Conservation (phyloP, 257 asterid species). For the Primulina huaijiensis region DNA sequence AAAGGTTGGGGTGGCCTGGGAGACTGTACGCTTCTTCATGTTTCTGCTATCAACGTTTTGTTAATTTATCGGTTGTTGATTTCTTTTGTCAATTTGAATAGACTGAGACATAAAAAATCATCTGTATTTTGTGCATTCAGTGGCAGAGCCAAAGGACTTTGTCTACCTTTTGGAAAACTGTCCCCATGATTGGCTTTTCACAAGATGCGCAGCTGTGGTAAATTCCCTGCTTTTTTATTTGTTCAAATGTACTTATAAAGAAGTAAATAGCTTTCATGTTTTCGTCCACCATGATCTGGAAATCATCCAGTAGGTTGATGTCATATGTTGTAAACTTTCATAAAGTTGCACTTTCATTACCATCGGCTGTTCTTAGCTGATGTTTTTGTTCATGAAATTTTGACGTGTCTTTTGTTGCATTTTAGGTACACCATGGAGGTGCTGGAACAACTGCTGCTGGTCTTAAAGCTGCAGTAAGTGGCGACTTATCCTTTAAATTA, state of each 20-base stretch:
- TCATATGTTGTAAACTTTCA: not conserved
- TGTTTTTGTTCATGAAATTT: not conserved
- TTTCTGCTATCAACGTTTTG: not conserved
- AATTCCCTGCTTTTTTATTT: slow-evolving; percentile 15
- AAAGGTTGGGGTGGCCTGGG: slow-evolving; percentile 99
- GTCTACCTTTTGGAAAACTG: slow-evolving; percentile 69
- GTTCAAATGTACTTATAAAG: not conserved
- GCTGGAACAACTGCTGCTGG: slow-evolving; percentile 99
- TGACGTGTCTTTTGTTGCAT: slow-evolving; percentile 19
- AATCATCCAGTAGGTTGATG: not conserved
- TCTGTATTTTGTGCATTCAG: slow-evolving; percentile 36
- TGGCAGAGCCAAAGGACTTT: slow-evolving; percentile 67
- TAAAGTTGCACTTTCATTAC: not conserved
- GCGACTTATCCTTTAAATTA: not conserved
- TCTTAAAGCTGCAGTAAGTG: slow-evolving; percentile 77
- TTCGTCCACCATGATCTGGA: not conserved
- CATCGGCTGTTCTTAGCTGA: not conserved
- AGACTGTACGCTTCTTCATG: slow-evolving; percentile 42
- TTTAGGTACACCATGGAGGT: slow-evolving; percentile 93
- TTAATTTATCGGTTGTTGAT: not conserved
- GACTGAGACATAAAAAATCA: not conserved
- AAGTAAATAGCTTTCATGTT: not conserved
- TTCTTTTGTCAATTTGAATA: not conserved
- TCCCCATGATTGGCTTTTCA: slow-evolving; percentile 94
- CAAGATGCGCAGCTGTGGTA: slow-evolving; percentile 87